These are phyloP conservation scores for Cordyceps tenuipes DNA, from an alignment of 2,329 filamentous ascomycete genomes.

Conservation along the genomic window DNA sequence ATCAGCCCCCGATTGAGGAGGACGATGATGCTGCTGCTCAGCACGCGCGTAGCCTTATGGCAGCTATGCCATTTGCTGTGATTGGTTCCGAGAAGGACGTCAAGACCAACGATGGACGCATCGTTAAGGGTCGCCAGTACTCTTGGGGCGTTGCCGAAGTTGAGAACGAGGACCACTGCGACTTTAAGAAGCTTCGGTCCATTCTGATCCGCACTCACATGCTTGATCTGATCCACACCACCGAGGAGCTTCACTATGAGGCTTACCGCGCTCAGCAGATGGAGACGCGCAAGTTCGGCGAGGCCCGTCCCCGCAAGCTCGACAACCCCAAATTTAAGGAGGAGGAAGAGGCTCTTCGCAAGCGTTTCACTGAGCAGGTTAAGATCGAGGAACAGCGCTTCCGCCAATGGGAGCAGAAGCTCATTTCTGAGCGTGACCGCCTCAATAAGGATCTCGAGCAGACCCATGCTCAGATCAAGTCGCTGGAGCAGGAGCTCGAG, in stretches of 20 bases:
- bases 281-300: conserved; percentile 99
- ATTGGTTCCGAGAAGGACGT: conserved; percentile 99
- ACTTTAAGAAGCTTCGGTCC: conserved; percentile 99
- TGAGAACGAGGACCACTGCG: conserved; percentile 99
- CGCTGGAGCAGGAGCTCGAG: conserved; percentile 87
- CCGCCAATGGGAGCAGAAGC: conserved; percentile 99
- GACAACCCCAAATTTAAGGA: conserved; percentile 99
- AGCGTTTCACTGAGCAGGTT: conserved; percentile 99
- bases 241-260: conserved; percentile 98
- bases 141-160: conserved; percentile 99
- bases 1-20: conserved; percentile 94
- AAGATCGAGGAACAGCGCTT: conserved; percentile 99
- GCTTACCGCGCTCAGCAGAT: conserved; percentile 98
- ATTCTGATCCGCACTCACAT: conserved; percentile 99
- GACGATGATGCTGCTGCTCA: conserved; percentile 94
- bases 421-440: conserved; percentile 95
- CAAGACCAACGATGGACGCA: conserved; percentile 89
- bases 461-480: conserved; percentile 91
- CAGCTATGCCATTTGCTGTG: conserved; percentile 96
- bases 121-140: conserved; percentile 98
- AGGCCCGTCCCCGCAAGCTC: conserved; percentile 91
- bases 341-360: conserved; percentile 95
- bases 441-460: conserved; percentile 99
- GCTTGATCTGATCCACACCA: conserved; percentile 99
- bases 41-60: conserved; percentile 89